A percentile compares a stretch with the other conserved stretches of the same genome.
phyloP scores from a whole-genome alignment of 495 filamentous ascomycete species.

The Aspergillus leporis region DNA sequence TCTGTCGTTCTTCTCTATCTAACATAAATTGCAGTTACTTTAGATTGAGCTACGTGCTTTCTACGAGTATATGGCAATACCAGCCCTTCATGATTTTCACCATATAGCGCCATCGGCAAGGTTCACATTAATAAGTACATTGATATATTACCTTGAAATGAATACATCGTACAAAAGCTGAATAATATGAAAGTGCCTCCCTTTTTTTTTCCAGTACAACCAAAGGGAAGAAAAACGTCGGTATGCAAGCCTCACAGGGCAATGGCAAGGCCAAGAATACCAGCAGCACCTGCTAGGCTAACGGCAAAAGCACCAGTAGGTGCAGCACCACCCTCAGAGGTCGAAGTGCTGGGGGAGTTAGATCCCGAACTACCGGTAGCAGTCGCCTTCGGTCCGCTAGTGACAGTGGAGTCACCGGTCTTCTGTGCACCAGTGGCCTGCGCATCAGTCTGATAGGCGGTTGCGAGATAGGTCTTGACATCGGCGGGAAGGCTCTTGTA shows the following conservation, averaged over 20 bases:
- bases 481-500: constrained; percentile 15
- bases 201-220: too few relatives aligned
- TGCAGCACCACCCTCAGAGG: constrained; percentile 23
- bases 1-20: too few relatives aligned
- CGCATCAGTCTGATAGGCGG: constrained; percentile 7
- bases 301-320: constrained; percentile 22
- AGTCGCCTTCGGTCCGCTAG: constrained; percentile 22
- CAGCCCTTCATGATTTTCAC: too few relatives aligned
- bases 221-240: too few relatives aligned
- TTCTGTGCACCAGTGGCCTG: constrained; percentile 10
- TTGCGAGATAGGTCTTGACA: constrained; percentile 22
- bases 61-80: too few relatives aligned
- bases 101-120: too few relatives aligned
- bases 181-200: too few relatives aligned
- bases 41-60: too few relatives aligned
- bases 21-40: too few relatives aligned
- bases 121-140: too few relatives aligned
- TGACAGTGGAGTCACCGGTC: constrained; percentile 12
- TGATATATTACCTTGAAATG: too few relatives aligned
- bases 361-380: constrained; percentile 12
- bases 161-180: too few relatives aligned
- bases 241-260: constrained; percentile 18
- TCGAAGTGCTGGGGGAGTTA: constrained; percentile 2
- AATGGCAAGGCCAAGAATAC: constrained; percentile 25
- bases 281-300: constrained; percentile 26